Percentiles rank a stretch among this genome's conserved stretches.
Evolutionary conservation across 179 eudicot genomes (phyloP).

Genomic region (Vitellaria paradoxa): DNA sequence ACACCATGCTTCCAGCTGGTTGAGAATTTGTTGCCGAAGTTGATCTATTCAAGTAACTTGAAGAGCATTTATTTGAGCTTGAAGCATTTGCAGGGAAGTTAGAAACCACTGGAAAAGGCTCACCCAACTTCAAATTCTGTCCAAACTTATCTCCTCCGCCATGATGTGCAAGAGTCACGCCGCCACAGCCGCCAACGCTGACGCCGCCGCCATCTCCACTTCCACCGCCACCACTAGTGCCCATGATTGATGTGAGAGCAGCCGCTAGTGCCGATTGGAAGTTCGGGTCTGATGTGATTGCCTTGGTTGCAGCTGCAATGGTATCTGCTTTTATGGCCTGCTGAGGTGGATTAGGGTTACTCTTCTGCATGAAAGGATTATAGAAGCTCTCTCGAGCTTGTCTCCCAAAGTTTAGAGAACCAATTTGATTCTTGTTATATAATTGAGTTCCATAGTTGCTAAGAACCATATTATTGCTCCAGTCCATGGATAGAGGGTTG

Average conservation of each 20-base stretch:
- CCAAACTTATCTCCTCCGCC: slow-evolving; percentile 19
- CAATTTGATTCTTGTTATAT: slow-evolving; percentile 23
- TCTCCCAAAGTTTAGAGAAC: slow-evolving; percentile 34
- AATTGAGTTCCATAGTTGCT: slow-evolving; percentile 21
- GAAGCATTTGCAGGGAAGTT: slow-evolving; percentile 36
- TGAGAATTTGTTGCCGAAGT: slow-evolving; percentile 20
- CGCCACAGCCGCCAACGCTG: slow-evolving; percentile 20
- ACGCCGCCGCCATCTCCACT: neutral
- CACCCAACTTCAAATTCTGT: slow-evolving; percentile 28
- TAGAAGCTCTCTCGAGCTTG: slow-evolving; percentile 31
- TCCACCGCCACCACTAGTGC: slow-evolving; percentile 28
- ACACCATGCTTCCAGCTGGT: slow-evolving; percentile 1
- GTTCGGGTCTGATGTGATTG: slow-evolving; percentile 72
- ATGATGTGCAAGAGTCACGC: slow-evolving; percentile 6
- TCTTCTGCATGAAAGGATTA: slow-evolving; percentile 34
- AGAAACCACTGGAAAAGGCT: slow-evolving; percentile 35
- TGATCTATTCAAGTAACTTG: slow-evolving; percentile 46
- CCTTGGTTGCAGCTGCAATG: slow-evolving; percentile 71
- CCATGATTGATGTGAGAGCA: slow-evolving; percentile 63
- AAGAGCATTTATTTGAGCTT: slow-evolving; percentile 37
- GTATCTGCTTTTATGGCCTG: slow-evolving; percentile 39
- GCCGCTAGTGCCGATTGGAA: slow-evolving; percentile 73
- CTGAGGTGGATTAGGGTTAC: slow-evolving; percentile 20
- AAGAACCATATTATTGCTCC: slow-evolving; percentile 27
- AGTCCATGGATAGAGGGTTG: slow-evolving; percentile 31